A percentile compares a stretch with the other conserved stretches of the same genome.
These are phyloP conservation scores for Epichloe gansuensis DNA, from an alignment of 2,329 filamentous ascomycete genomes.

Conservation along the genomic window DNA sequence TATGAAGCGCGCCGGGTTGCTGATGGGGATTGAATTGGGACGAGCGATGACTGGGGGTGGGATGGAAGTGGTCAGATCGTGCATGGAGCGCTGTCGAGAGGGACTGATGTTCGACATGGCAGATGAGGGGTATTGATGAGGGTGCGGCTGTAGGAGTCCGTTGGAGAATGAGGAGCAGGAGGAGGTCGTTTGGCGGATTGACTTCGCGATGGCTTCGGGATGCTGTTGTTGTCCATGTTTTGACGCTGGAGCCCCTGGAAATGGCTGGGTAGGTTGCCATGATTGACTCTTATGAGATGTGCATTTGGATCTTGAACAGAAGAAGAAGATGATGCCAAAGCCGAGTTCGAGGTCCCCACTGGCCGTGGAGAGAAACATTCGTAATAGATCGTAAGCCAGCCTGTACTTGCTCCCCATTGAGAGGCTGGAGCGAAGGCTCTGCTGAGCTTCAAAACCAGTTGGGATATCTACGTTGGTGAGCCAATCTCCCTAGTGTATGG, in stretches of 20 bases:
- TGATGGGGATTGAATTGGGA: conserved; percentile 1
- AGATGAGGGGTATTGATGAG: background rate
- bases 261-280: background rate
- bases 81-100: conserved; percentile 2
- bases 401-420: background rate
- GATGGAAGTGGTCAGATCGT: background rate
- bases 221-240: background rate
- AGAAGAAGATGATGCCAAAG: background rate
- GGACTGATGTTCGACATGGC: background rate
- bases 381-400: background rate
- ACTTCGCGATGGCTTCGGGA: background rate
- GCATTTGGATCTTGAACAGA: background rate
- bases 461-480: conserved; percentile 3
- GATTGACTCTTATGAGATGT: background rate
- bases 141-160: background rate
- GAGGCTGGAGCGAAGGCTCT: background rate
- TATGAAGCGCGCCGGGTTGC: background rate
- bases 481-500: background rate
- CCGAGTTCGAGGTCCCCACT: background rate
- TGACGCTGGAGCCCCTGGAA: background rate
- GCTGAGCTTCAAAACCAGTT: background rate
- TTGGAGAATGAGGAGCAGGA: background rate
- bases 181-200: background rate
- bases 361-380: background rate
- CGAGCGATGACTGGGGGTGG: background rate